Conservation (phyloP, 305 asterid species). For the Fraxinus greggii region DNA sequence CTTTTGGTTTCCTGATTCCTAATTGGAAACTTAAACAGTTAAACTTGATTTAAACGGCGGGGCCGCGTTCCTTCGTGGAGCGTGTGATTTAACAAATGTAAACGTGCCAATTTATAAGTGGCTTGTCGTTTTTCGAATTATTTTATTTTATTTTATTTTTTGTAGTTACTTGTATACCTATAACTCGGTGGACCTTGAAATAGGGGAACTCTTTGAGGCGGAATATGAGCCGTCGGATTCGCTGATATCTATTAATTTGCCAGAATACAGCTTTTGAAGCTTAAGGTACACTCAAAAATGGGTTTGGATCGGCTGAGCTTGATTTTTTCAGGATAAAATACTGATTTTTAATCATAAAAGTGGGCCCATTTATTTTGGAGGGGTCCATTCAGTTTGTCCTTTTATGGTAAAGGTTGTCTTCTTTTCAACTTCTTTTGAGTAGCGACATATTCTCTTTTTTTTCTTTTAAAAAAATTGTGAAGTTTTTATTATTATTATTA, state of each 20-base stretch:
- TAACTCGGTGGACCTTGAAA: background rate
- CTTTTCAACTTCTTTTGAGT: background rate
- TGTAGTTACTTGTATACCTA: background rate
- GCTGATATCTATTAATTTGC: background rate
- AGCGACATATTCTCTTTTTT: background rate
- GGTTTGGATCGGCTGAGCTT: background rate
- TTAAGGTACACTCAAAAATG: background rate
- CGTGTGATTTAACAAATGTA: constrained; percentile 5
- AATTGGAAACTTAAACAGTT: background rate
- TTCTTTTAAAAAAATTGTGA: background rate
- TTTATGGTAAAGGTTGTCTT: background rate
- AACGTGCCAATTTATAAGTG: constrained; percentile 20
- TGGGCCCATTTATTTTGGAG: background rate
- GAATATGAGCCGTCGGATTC: constrained; percentile 23
- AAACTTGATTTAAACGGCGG: background rate
- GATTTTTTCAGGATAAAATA: background rate
- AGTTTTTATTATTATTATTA: background rate
- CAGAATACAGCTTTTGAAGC: constrained; percentile 23
- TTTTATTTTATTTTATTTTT: too few relatives aligned
- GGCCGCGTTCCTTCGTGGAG: constrained; percentile 5
- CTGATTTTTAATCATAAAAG: background rate
- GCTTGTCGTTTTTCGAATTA: constrained; percentile 6
- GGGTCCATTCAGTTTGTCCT: background rate
- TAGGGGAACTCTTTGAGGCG: background rate
- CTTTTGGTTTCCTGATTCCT: background rate